Evolutionary conservation across 768 basidiomycete species (phyloP).

Genomic region (Ramaria sp.): DNA sequence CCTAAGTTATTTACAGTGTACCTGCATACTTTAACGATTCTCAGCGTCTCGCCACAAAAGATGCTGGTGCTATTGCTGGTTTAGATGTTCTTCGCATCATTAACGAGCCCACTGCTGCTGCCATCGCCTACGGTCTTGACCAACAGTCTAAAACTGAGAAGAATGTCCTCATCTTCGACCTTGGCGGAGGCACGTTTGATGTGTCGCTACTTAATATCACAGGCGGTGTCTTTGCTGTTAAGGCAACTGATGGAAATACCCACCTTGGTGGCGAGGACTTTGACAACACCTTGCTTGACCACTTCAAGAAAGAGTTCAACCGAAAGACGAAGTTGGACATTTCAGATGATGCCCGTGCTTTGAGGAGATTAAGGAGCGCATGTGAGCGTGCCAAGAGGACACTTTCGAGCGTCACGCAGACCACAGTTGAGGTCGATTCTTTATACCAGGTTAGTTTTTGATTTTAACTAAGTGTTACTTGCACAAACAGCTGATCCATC

Average conservation of each 20-base stretch:
- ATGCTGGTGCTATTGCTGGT: conserved; percentile 95
- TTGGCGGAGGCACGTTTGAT: conserved; percentile 99
- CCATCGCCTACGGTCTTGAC: conserved; percentile 98
- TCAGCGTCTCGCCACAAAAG: conserved; percentile 97
- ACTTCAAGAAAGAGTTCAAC: conserved; percentile 99
- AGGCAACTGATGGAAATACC: conserved; percentile 98
- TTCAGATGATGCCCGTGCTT: conserved; percentile 92
- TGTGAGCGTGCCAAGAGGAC: conserved; percentile 99
- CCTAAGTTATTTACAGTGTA: conserved; percentile 37
- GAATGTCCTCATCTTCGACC: conserved; percentile 98
- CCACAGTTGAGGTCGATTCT: conserved; percentile 98
- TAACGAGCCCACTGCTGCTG: conserved; percentile 99
- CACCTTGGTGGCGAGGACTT: conserved; percentile 99
- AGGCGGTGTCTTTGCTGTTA: conserved; percentile 97
- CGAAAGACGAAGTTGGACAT: conserved; percentile 95
- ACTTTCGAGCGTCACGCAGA: conserved; percentile 95
- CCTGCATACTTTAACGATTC: conserved; percentile 99
- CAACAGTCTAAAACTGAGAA: conserved; percentile 91
- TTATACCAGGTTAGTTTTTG: conserved; percentile 66
- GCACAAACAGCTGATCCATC: neutral
- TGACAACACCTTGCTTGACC: conserved; percentile 94
- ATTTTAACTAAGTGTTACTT: neutral
- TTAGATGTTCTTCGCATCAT: conserved; percentile 99
- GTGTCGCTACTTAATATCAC: conserved; percentile 96
- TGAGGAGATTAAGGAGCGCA: conserved; percentile 90